Evolutionary conservation across 495 filamentous ascomycete genomes (phyloP).

Genomic region (Penicillium cosmopolitanum): DNA sequence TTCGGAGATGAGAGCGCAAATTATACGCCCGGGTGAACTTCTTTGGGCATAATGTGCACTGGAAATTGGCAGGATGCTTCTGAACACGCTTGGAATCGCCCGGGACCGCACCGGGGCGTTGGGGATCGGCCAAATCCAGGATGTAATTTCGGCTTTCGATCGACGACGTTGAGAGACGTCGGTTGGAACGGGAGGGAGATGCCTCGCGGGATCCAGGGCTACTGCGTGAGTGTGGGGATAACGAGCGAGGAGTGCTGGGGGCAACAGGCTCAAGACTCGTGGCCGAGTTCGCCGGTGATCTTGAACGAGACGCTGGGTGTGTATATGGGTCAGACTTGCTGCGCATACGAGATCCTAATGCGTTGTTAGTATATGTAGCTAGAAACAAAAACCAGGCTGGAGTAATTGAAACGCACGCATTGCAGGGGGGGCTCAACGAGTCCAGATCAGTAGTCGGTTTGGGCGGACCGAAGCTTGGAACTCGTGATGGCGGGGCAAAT

Average conservation of each 20-base stretch:
- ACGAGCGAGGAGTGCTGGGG: conserved; percentile 58
- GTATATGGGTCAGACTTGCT: conserved; percentile 77
- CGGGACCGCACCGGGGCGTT: conserved; percentile 69
- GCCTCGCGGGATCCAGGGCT: conserved; percentile 56
- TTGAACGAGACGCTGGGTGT: conserved; percentile 46
- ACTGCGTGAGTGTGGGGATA: conserved; percentile 63
- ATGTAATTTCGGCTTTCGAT: conserved; percentile 89
- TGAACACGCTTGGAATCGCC: conserved; percentile 76
- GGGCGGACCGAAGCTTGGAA: conserved; percentile 69
- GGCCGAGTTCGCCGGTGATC: conserved; percentile 47
- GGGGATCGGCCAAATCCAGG: conserved; percentile 86
- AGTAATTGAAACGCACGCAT: conserved; percentile 63
- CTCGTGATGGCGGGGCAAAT: conserved; percentile 82
- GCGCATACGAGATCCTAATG: conserved; percentile 59
- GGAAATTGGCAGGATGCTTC: conserved; percentile 93
- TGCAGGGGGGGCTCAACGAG: conserved; percentile 83
- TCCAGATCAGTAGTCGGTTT: conserved; percentile 68
- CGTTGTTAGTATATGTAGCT: conserved; percentile 17
- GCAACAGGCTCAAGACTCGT: conserved; percentile 47
- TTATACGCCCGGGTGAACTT: conserved; percentile 90
- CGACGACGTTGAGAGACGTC: conserved; percentile 86
- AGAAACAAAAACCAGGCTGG: conserved; percentile 10
- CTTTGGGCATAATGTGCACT: conserved; percentile 84
- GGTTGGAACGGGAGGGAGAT: conserved; percentile 63
- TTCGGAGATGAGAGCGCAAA: conserved; percentile 86